Evolutionary conservation across 225 moss, liverwort and hornwort genomes (phyloP).

Genomic region (Polytrichum formosum): DNA sequence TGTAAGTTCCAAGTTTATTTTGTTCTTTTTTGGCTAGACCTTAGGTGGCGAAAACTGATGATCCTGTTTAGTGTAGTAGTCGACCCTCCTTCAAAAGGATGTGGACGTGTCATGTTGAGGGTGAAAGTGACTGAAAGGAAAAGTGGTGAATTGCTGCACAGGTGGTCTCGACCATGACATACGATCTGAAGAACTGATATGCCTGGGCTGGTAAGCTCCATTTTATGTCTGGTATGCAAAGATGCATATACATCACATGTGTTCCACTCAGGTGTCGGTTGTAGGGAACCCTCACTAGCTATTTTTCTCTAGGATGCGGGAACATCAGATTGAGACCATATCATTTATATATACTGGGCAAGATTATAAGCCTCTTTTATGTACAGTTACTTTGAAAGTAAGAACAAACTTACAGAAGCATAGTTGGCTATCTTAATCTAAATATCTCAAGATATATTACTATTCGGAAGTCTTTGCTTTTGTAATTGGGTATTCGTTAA

Average conservation of each 20-base stretch:
- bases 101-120: too few relatives aligned
- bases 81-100: not conserved
- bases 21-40: not conserved
- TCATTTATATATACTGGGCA: not conserved
- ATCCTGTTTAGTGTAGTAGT: not conserved
- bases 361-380: not conserved
- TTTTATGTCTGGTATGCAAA: not conserved
- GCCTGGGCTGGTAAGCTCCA: conserved; percentile 34
- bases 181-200: conserved; percentile 4
- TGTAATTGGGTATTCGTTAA: too few relatives aligned
- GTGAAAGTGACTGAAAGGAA: conserved; percentile 17
- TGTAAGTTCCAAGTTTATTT: conserved; percentile 21
- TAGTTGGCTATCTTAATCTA: too few relatives aligned
- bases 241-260: not conserved
- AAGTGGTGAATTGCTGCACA: conserved; percentile 30
- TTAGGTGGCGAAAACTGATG: not conserved
- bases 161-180: conserved; percentile 14
- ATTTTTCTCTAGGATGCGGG: not conserved
- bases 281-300: not conserved
- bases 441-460: too few relatives aligned
- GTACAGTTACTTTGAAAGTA: not conserved
- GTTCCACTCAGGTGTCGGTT: not conserved
- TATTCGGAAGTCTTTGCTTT: too few relatives aligned
- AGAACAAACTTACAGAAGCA: too few relatives aligned
- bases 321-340: too few relatives aligned